Conservation (phyloP, 2,329 filamentous ascomycete species). For the Fusarium brachygibbosum region DNA sequence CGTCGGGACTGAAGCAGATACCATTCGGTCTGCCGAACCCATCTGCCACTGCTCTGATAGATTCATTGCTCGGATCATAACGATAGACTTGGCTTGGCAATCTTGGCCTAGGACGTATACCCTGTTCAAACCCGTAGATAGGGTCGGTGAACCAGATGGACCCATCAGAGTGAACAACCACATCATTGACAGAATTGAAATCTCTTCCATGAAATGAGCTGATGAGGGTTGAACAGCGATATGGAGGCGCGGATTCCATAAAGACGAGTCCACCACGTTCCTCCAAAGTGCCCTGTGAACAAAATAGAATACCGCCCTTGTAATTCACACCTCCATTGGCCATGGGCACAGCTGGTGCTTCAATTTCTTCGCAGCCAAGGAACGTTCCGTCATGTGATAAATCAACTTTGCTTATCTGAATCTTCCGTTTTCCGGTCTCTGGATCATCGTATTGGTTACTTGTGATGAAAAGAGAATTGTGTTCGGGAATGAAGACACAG, state of each 20-base stretch:
- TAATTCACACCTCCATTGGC: constrained; percentile 65
- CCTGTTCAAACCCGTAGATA: constrained; percentile 62
- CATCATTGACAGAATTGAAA: constrained; percentile 66
- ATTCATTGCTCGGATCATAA: constrained; percentile 56
- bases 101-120: constrained; percentile 59
- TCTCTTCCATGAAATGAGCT: constrained; percentile 59
- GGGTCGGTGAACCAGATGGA: constrained; percentile 66
- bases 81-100: constrained; percentile 64
- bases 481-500: constrained; percentile 51
- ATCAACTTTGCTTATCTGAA: constrained; percentile 50
- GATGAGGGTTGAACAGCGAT: constrained; percentile 50
- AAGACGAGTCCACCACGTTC: constrained; percentile 49
- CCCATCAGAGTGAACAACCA: constrained; percentile 59
- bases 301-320: constrained; percentile 57
- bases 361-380: constrained; percentile 53
- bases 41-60: constrained; percentile 61
- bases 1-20: constrained; percentile 61
- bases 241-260: constrained; percentile 53
- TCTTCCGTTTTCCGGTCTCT: constrained; percentile 42
- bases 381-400: constrained; percentile 32
- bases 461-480: constrained; percentile 52
- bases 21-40: constrained; percentile 63
- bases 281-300: constrained; percentile 55
- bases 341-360: constrained; percentile 55
- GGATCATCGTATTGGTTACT: constrained; percentile 52